Base-by-base conservation (phyloP, 2,329 filamentous ascomycete genomes). In the Pestalotiopsis sp. region DNA sequence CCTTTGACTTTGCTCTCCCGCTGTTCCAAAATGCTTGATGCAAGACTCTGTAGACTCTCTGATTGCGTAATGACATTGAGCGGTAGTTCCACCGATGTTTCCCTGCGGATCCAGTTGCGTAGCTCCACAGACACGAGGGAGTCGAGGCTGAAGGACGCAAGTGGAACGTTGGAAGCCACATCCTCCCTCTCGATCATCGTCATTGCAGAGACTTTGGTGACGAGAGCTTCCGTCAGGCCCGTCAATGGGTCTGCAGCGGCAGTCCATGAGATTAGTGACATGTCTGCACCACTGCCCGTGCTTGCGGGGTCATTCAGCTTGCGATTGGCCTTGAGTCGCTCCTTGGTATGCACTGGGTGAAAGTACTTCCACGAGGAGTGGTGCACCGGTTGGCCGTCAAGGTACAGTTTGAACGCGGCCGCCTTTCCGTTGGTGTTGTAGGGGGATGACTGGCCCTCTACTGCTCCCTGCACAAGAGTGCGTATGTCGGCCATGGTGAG, bases 171-270 rank as follows among this genome's bases (percentile, higher is more conserved):
- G 66, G 61, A 1, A 9, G 41, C 45, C 27, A 68, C 57, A n/a
- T 68, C 66, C 1, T 68, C 66, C n/a, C 36, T 41, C 3, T 68
- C 66, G 17, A 68, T 59, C 23, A 49, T 49, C 1, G 66, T 68
- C 20, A 68, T 64, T 6, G 31, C 31, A 2, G 66, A 68, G 6
- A 68, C 49, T n/a, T 68, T 68, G 20, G 23, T 39, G 11, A 36
- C 25, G 31, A 68, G 27, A 38, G 61, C 60, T 4, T 64, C 66
- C 23, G 65, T 60, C 13, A 67, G 4, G 20, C 31, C 36, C 1
- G 31, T 36, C 31, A 36, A 9, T 36, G 31, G 31, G 4, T 67
- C 65, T 3, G 39, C 52, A 3, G 65, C 60, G 6, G 20, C 38
- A 58, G 9, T 52, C 52, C 3, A n/a, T 20, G 4, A n/a, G 7